Conservation (phyloP, 177 flowering plant genomes). For the Tripterygium wilfordii region DNA sequence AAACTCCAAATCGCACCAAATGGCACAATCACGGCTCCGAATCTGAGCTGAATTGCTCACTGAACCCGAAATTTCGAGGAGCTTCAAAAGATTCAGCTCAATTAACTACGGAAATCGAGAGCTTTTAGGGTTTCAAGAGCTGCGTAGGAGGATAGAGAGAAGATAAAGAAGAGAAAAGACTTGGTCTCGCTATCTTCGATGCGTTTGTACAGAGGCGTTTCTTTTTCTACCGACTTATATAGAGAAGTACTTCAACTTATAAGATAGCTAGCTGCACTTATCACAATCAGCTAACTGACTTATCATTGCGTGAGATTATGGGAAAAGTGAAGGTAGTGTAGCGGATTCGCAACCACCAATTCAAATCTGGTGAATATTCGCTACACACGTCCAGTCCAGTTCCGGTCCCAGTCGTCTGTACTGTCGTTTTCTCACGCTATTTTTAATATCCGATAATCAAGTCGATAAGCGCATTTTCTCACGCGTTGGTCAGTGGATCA, state of each 20-base stretch:
- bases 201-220: slow-evolving; percentile 43
- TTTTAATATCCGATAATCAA: background rate
- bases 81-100: background rate
- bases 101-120: slow-evolving; percentile 7
- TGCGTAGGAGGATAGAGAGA: slow-evolving; percentile 21
- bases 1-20: no score
- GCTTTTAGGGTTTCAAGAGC: slow-evolving; percentile 48
- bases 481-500: no score
- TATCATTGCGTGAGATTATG: slow-evolving; percentile 6
- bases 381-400: slow-evolving; percentile 35
- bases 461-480: background rate
- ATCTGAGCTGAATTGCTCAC: no score
- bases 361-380: slow-evolving; percentile 57
- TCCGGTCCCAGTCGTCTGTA: slow-evolving; percentile 1
- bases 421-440: slow-evolving; percentile 7
- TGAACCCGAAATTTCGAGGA: background rate
- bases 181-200: slow-evolving; percentile 57
- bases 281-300: background rate
- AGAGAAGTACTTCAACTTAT: slow-evolving; percentile 16
- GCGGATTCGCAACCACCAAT: slow-evolving; percentile 52
- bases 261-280: slow-evolving; percentile 6
- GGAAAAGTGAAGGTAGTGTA: slow-evolving; percentile 1
- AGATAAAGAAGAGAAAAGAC: slow-evolving; percentile 21
- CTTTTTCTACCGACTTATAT: slow-evolving; percentile 26
- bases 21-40: no score